Conservation (phyloP, 208 protist genomes). For the Wallacemonas sp. region DNA sequence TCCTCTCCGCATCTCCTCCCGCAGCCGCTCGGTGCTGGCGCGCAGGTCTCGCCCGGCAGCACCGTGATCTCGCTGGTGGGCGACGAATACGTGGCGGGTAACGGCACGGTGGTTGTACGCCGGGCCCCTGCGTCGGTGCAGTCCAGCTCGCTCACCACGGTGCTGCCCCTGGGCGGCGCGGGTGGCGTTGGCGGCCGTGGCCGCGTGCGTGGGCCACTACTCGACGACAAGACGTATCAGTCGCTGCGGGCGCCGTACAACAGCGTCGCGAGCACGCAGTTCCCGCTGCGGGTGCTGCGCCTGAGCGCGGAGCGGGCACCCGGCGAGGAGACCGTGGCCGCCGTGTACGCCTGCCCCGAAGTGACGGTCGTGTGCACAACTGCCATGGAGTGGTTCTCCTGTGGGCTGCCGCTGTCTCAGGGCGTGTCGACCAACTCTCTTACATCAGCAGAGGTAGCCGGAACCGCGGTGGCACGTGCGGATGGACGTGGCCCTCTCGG, state of each 20-base stretch:
- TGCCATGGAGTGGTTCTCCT: constrained; percentile 41
- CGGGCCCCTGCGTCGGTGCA: not conserved
- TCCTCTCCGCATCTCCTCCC: too few species aligned
- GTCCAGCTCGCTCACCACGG: not conserved
- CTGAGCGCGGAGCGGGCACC: constrained; percentile 41
- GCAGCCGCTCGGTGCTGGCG: not conserved
- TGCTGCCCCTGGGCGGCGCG: not conserved
- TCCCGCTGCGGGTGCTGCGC: constrained; percentile 66
- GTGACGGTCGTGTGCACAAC: constrained; percentile 33
- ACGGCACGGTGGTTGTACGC: not conserved
- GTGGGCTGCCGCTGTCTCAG: constrained; percentile 36
- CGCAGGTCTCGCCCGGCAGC: not conserved
- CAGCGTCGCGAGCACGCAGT: constrained; percentile 61
- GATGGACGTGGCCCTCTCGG: constrained; percentile 53
- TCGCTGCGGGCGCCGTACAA: constrained; percentile 64
- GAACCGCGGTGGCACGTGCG: constrained; percentile 16
- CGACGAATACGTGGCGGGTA: not conserved
- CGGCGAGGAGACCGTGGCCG: constrained; percentile 24
- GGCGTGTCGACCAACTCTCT: not conserved
- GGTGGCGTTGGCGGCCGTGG: not conserved
- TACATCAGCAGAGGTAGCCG: not conserved
- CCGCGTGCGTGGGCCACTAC: constrained; percentile 7
- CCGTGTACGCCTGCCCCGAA: constrained; percentile 27
- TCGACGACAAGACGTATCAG: constrained; percentile 58
- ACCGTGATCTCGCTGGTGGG: not conserved